These are phyloP conservation scores for Irpex lacteus DNA, from an alignment of 1,284 basidiomycete species.

Conservation along the genomic window DNA sequence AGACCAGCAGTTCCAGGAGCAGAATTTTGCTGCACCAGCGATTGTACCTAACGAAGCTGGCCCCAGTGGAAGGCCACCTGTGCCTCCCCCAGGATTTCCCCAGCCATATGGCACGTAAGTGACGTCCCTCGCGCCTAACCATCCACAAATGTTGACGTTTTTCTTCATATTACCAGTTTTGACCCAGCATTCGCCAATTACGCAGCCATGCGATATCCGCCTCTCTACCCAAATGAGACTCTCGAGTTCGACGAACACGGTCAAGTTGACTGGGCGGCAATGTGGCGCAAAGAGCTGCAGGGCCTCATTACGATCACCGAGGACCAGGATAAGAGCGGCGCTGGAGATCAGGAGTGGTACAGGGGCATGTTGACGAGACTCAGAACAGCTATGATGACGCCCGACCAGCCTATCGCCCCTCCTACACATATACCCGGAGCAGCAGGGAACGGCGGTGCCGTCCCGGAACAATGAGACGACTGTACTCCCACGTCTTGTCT, in stretches of 20 bases:
- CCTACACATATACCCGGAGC: slow-evolving; percentile 22
- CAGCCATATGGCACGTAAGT: slow-evolving; percentile 55
- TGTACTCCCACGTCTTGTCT: not conserved
- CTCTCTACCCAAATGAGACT: slow-evolving; percentile 61
- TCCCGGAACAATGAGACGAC: slow-evolving; percentile 11
- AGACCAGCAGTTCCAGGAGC: slow-evolving; percentile 44
- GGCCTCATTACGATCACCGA: slow-evolving; percentile 67
- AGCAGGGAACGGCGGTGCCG: slow-evolving; percentile 24
- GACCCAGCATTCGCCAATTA: slow-evolving; percentile 61
- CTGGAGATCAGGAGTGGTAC: slow-evolving; percentile 75
- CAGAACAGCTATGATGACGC: slow-evolving; percentile 64
- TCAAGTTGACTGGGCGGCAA: slow-evolving; percentile 72
- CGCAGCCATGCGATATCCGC: slow-evolving; percentile 58
- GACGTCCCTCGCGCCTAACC: not conserved
- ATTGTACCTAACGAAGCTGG: slow-evolving; percentile 57
- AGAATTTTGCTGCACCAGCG: slow-evolving; percentile 50
- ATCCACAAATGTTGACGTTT: not conserved
- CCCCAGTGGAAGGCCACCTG: slow-evolving; percentile 44
- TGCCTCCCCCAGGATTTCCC: slow-evolving; percentile 39
- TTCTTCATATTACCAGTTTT: slow-evolving; percentile 39
- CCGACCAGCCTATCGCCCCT: slow-evolving; percentile 36
- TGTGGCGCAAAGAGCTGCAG: slow-evolving; percentile 74
- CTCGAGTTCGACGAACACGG: slow-evolving; percentile 75
- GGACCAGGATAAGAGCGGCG: slow-evolving; percentile 74
- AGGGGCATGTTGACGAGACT: slow-evolving; percentile 77